Evolutionary conservation across 2,329 filamentous ascomycete species (phyloP).

Genomic region (Aureobasidium mangrovei): DNA sequence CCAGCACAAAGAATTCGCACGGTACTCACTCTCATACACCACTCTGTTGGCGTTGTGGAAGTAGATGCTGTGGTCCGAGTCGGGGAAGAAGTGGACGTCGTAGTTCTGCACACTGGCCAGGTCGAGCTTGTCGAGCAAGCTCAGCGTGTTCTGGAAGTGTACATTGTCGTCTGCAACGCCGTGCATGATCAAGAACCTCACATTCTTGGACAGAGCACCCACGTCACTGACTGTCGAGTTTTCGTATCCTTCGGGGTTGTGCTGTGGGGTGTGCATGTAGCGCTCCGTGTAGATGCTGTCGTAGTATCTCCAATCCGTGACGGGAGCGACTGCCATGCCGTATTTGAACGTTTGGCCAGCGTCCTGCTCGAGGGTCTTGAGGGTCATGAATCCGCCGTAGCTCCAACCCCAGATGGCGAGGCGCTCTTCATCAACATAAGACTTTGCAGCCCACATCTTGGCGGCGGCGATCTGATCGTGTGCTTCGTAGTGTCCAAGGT

Average conservation of each 20-base stretch:
- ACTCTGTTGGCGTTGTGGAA: conserved; percentile 90
- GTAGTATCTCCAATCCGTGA: conserved; percentile 98
- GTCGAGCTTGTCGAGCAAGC: conserved; percentile 78
- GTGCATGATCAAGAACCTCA: conserved; percentile 91
- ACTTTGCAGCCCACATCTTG: conserved; percentile 69
- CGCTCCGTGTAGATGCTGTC: conserved; percentile 89
- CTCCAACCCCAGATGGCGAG: conserved; percentile 99
- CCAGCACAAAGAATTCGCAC: not conserved
- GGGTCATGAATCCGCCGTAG: conserved; percentile 87
- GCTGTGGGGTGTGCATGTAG: conserved; percentile 91
- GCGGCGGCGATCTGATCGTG: conserved; percentile 86
- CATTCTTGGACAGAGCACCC: conserved; percentile 61
- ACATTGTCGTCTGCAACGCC: conserved; percentile 97
- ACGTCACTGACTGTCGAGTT: conserved; percentile 67
- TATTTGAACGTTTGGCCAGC: conserved; percentile 86
- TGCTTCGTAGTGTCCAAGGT: conserved; percentile 78
- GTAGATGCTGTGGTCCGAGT: conserved; percentile 88
- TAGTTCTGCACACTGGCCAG: conserved; percentile 79
- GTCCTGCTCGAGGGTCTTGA: conserved; percentile 90
- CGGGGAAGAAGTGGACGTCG: conserved; percentile 91
- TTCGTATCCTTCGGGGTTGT: conserved; percentile 70
- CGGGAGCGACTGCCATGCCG: conserved; percentile 94
- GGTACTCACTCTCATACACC: conserved; percentile 79
- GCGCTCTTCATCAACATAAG: conserved; percentile 72
- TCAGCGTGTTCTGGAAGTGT: conserved; percentile 89